Conservation (phyloP, 2,329 filamentous ascomycete species). For the Fusarium sp. region DNA sequence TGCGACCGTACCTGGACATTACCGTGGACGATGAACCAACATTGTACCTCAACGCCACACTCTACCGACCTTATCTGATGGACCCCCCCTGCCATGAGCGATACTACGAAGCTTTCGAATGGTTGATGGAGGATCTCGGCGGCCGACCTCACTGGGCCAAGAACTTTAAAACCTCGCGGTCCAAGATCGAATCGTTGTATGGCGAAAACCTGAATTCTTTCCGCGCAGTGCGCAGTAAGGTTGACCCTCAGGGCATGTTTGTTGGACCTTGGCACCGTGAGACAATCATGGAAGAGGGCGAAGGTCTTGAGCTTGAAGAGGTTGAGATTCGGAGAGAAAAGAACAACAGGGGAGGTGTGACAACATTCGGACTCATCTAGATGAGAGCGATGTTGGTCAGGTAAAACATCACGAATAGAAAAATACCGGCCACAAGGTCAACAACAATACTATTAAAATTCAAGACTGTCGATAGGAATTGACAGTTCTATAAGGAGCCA, state of each 20-base stretch:
- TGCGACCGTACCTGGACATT: conserved; percentile 72
- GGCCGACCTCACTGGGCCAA: conserved; percentile 93
- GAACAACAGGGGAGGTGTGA: conserved; percentile 44
- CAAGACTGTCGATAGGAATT: neutral
- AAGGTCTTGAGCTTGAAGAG: conserved; percentile 53
- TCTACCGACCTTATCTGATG: conserved; percentile 83
- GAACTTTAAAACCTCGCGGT: conserved; percentile 76
- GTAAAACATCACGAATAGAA: conserved; percentile 16
- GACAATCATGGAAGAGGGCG: conserved; percentile 63
- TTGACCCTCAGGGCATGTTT: conserved; percentile 87
- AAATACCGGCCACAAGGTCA: neutral
- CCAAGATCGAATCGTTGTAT: conserved; percentile 75
- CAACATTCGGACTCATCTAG: conserved; percentile 41
- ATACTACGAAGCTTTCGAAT: conserved; percentile 92
- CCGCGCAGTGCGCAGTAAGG: conserved; percentile 73
- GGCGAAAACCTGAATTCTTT: conserved; percentile 74
- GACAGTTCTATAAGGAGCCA: neutral
- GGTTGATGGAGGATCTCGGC: conserved; percentile 86
- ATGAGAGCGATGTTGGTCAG: conserved; percentile 14
- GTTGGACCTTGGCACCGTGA: conserved; percentile 89
- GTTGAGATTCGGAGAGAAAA: conserved; percentile 47
- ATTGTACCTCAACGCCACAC: conserved; percentile 88
- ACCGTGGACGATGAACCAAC: conserved; percentile 76
- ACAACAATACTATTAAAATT: conserved; percentile 10
- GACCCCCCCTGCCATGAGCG: conserved; percentile 80